These are phyloP conservation scores for Mycosphaerelloides madeirae DNA, from an alignment of 2,329 filamentous ascomycete genomes.

Conservation along the genomic window DNA sequence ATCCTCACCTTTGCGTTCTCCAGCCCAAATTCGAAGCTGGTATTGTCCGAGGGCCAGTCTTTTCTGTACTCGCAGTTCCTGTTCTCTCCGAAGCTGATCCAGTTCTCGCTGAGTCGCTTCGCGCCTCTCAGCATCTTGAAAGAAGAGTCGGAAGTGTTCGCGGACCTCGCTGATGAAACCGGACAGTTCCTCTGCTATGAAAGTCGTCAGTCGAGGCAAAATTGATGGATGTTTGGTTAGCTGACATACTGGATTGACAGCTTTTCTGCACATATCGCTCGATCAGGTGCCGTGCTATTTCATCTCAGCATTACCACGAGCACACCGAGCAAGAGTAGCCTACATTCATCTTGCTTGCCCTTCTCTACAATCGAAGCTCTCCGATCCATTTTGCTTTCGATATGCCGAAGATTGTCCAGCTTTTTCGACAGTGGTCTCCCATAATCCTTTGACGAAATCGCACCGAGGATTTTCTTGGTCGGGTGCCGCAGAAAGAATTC, in stretches of 20 bases:
- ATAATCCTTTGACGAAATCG: background rate
- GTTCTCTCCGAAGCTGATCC: background rate
- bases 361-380: too few relatives aligned
- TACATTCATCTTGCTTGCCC: too few relatives aligned
- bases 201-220: background rate
- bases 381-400: too few relatives aligned
- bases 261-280: background rate
- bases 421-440: background rate
- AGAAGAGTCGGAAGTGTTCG: background rate
- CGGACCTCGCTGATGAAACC: background rate
- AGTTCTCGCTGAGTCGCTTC: background rate
- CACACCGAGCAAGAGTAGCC: too few relatives aligned
- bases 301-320: too few relatives aligned
- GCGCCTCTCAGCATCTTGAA: background rate
- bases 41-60: background rate
- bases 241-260: background rate
- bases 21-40: background rate
- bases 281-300: too few relatives aligned
- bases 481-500: background rate
- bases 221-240: background rate
- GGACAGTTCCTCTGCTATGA: background rate
- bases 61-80: background rate
- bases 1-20: background rate
- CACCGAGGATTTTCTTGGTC: background rate
- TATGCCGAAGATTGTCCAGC: too few relatives aligned